A percentile compares a stretch with the other conserved stretches of the same genome.
Evolutionary conservation across 31 red algal genomes (phyloP).

Genomic region (Porphyra umbilicalis): DNA sequence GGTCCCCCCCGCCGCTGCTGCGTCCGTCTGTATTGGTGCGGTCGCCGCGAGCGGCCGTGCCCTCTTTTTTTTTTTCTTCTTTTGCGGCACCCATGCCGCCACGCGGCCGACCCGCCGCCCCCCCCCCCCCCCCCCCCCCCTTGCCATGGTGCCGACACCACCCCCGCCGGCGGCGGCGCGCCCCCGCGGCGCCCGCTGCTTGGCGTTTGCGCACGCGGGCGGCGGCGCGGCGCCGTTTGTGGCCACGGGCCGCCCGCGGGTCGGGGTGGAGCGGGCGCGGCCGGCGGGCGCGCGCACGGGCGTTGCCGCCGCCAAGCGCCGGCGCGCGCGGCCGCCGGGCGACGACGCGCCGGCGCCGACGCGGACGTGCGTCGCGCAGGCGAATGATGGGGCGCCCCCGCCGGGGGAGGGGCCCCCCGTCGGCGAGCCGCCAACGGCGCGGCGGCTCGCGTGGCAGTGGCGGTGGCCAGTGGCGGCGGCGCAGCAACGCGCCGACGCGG

Average conservation of each 20-base stretch:
- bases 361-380: too few relatives aligned
- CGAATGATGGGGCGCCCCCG: too few relatives aligned
- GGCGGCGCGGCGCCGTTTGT: neutral
- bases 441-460: neutral
- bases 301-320: neutral
- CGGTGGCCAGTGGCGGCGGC: neutral
- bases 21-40: too few relatives aligned
- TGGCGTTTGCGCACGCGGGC: neutral
- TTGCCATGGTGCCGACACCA: too few relatives aligned
- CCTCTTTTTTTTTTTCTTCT: neutral
- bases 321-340: neutral
- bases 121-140: neutral
- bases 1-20: too few relatives aligned
- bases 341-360: neutral
- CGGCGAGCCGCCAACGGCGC: neutral
- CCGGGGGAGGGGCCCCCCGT: too few relatives aligned
- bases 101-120: neutral
- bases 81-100: neutral
- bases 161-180: too few relatives aligned
- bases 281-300: too few relatives aligned
- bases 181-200: neutral
- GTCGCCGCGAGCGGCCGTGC: too few relatives aligned
- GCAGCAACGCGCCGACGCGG: too few relatives aligned
- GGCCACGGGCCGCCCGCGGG: neutral
- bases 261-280: too few relatives aligned